Evolutionary conservation across 345 rosid species (phyloP), one percentile per base, ranked within the genome.

Genomic region (Hirschfeldia incana): DNA sequence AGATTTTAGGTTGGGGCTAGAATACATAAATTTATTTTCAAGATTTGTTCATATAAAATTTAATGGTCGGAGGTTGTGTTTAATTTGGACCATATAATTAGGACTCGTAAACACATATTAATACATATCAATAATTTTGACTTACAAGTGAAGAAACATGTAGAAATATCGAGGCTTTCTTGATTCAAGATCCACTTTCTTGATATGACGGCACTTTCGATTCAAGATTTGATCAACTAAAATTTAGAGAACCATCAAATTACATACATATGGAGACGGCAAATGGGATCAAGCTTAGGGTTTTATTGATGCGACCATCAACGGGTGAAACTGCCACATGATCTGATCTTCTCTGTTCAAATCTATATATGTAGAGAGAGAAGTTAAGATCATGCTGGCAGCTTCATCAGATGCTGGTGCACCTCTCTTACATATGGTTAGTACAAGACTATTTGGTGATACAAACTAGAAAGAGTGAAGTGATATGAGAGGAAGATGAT

Each of bases 271-370:
- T 10, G 42, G 27, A 51, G 15, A 69, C 21, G 16, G 15, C 28
- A 66, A 58, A 57, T 73, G 21, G 6, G 55, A 67, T 66, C 13
- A 39, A 39, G 69, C 21, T 67, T 76, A 75, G 73, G 79, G 66
- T 29, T 57, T 39, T 34, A 16, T 32, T 9, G 59, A 51, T 88
- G 87, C 83, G 21, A 78, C 84, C 88, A 86, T 76, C 86, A 88
- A 83, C 91, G 42, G 97, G 87, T 88, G 94, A 92, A 90, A 83
- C 89, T 82, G 80, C 97, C 94, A 86, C 72, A 92, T 88, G 97
- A 92, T 92, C 93, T 92, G 83, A 84, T 81, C 88, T 69, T 78
- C 67, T 70, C 92, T 78, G 80, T 1, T 30, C 26, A 67, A 36
- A 79, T 70, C 34, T 46, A 16, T 42, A 60, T 51, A 51, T 15